Conservation (phyloP, 345 rosid species). For the Eucalyptus tenuipes region DNA sequence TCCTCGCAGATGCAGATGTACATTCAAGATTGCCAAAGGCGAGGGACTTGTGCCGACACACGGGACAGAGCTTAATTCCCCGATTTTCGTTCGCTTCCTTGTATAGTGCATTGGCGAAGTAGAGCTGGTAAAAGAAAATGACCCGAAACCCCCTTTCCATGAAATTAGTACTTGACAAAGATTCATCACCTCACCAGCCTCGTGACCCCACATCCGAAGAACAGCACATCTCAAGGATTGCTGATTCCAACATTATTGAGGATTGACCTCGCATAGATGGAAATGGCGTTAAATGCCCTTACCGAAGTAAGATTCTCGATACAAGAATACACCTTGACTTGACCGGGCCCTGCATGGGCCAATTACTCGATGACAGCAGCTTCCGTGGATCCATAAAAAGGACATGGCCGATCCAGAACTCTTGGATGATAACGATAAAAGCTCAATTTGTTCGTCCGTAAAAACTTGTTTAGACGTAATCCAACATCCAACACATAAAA, state of each 20-base stretch:
- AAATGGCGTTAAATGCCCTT: background rate
- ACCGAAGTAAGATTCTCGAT: background rate
- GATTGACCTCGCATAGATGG: background rate
- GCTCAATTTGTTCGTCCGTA: background rate
- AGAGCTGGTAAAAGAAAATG: background rate
- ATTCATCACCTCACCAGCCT: background rate
- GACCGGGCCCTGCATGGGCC: background rate
- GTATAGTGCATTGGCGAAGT: background rate
- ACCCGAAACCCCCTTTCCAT: background rate
- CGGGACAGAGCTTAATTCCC: background rate
- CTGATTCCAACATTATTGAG: background rate
- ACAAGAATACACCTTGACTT: background rate
- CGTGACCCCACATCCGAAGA: background rate
- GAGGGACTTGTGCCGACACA: fast-evolving
- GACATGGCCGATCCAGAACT: background rate
- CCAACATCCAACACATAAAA: background rate
- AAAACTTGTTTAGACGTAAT: background rate
- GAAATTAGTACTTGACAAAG: background rate
- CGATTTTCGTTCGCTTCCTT: background rate
- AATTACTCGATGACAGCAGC: background rate
- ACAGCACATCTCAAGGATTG: background rate
- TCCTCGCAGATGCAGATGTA: background rate
- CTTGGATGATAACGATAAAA: background rate
- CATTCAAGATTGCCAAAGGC: background rate
- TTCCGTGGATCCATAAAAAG: background rate